Evolutionary conservation across 768 basidiomycete species (phyloP).

Genomic region (Heimioporus sp.): DNA sequence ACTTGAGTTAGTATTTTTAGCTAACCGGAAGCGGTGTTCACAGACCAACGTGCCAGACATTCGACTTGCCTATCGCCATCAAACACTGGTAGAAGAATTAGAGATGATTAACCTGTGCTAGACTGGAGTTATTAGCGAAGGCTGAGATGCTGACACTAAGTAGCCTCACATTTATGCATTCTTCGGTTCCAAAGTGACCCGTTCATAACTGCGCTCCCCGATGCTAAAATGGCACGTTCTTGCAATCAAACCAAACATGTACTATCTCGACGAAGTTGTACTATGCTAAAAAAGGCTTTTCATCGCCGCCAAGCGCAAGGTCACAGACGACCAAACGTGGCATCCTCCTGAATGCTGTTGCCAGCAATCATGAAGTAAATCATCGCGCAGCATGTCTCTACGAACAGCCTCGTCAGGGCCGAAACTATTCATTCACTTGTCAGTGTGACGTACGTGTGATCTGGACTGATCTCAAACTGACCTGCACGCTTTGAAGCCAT

Average conservation of each 20-base stretch:
- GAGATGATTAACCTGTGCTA: constrained; percentile 51
- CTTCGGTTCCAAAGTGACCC: too few species aligned
- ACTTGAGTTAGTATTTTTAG: neutral
- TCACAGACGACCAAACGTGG: neutral
- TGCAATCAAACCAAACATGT: too few species aligned
- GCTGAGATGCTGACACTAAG: too few species aligned
- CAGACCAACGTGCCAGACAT: constrained; percentile 98
- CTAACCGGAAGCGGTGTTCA: constrained; percentile 2
- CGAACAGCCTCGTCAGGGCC: too few species aligned
- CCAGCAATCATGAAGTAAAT: neutral
- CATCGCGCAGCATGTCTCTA: too few species aligned
- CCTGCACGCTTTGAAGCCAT: neutral
- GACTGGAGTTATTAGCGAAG: neutral
- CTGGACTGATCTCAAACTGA: neutral
- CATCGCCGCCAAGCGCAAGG: neutral
- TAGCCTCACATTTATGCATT: too few species aligned
- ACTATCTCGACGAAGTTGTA: neutral
- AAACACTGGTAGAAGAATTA: constrained; percentile 85
- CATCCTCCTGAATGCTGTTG: neutral
- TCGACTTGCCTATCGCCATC: constrained; percentile 86
- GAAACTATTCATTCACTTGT: too few species aligned
- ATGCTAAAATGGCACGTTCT: too few species aligned
- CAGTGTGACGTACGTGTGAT: too few species aligned
- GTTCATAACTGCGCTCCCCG: too few species aligned
- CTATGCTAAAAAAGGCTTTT: neutral